A percentile compares a stretch with the other conserved stretches of the same genome.
Evolutionary conservation across 2,329 filamentous ascomycete genomes (phyloP).

Genomic region (Ophiostoma tasmaniense): DNA sequence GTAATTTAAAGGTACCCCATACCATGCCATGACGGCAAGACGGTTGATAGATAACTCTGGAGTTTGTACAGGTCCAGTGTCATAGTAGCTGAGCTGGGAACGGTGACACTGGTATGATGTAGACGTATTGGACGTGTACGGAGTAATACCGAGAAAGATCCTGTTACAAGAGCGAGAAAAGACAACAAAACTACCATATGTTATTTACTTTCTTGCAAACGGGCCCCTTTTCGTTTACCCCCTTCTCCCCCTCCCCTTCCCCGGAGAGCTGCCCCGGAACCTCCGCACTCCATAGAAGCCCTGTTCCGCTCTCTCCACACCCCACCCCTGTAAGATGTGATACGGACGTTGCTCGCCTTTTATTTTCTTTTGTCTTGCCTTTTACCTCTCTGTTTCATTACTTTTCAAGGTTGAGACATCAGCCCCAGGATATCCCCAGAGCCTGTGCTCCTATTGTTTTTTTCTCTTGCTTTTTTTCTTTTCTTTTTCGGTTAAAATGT

Average conservation of each 20-base stretch:
- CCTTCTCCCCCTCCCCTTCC: not conserved
- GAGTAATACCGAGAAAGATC: not conserved
- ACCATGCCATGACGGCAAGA: not conserved
- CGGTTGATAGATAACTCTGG: not conserved
- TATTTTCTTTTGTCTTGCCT: not conserved
- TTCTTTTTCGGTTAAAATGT: not conserved
- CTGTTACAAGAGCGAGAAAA: no score
- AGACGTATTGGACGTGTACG: not conserved
- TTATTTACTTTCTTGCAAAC: not conserved
- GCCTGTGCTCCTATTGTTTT: no score
- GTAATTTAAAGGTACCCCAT: not conserved
- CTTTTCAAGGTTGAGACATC: not conserved
- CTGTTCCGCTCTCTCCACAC: not conserved
- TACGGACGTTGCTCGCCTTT: not conserved
- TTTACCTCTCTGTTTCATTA: not conserved
- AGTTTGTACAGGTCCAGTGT: not conserved
- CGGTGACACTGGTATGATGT: not conserved
- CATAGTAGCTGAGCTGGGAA: not conserved
- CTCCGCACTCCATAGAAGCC: not conserved
- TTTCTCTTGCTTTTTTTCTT: not conserved
- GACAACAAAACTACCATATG: not conserved
- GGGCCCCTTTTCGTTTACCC: not conserved
- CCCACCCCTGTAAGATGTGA: not conserved
- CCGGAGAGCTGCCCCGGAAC: conserved; percentile 1
- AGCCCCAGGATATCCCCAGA: conserved; percentile 1